A percentile compares a stretch with the other conserved stretches of the same genome.
Evolutionary conservation across 305 asterid genomes (phyloP).

Genomic region (Solanum hybrid): DNA sequence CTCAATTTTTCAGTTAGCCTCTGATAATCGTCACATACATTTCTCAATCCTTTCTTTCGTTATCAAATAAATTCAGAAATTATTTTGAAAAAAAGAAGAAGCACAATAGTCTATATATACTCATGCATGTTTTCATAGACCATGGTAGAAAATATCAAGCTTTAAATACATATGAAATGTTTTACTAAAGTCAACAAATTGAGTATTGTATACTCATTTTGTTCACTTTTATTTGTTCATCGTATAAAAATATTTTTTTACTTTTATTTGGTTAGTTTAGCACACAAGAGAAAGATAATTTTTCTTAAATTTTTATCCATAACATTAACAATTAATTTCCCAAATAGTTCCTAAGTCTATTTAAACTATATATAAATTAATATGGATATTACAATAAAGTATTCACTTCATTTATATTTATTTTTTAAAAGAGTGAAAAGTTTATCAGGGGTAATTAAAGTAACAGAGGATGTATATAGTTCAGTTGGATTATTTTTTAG

Average conservation of each 20-base stretch:
- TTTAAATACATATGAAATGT: neutral
- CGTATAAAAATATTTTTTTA: neutral
- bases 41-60: neutral
- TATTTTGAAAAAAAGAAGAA: neutral
- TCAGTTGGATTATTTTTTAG: neutral
- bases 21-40: neutral
- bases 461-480: too few species aligned
- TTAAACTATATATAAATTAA: too few species aligned
- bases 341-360: neutral
- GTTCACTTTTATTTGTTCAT: neutral
- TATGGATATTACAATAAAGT: neutral
- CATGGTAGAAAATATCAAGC: neutral
- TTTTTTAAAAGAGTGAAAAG: neutral
- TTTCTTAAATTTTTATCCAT: neutral
- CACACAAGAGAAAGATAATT: neutral
- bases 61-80: neutral
- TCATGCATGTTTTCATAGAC: neutral
- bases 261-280: neutral
- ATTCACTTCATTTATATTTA: neutral
- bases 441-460: neutral
- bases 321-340: too few species aligned
- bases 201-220: neutral
- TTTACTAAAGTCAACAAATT: neutral
- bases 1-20: neutral
- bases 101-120: neutral